Percentiles rank a stretch among this genome's conserved stretches.
These are phyloP conservation scores for Metarhizium guizhouense DNA, from an alignment of 2,329 filamentous ascomycete species.

Conservation along the genomic window DNA sequence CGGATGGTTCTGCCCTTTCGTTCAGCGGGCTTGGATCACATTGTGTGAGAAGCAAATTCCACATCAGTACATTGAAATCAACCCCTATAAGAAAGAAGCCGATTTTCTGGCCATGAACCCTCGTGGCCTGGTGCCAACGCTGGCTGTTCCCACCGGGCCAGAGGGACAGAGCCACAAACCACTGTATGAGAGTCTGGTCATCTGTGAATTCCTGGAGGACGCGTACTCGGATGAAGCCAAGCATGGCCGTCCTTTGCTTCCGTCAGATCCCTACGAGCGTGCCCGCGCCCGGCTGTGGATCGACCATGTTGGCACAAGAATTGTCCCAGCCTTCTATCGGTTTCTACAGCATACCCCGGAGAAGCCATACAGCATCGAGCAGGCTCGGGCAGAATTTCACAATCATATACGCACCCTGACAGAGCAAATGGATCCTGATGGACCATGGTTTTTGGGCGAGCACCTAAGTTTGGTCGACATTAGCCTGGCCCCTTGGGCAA, in stretches of 20 bases:
- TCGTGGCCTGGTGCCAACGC: slow-evolving; percentile 64
- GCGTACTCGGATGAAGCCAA: slow-evolving; percentile 41
- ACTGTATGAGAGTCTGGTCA: slow-evolving; percentile 63
- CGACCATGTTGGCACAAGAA: slow-evolving; percentile 57
- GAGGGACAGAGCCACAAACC: slow-evolving; percentile 36
- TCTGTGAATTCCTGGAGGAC: slow-evolving; percentile 71
- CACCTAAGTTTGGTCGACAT: slow-evolving; percentile 61
- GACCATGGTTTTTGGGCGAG: slow-evolving; percentile 58
- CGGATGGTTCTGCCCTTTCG: slow-evolving; percentile 65
- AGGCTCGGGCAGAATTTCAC: slow-evolving; percentile 50
- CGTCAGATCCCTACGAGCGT: slow-evolving; percentile 51
- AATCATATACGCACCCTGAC: slow-evolving; percentile 50
- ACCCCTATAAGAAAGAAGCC: slow-evolving; percentile 65
- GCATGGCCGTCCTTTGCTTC: slow-evolving; percentile 43
- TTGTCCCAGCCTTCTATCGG: slow-evolving; percentile 62
- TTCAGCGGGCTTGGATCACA: slow-evolving; percentile 65
- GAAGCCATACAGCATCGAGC: slow-evolving; percentile 38
- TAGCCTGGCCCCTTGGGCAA: slow-evolving; percentile 63
- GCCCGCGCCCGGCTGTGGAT: slow-evolving; percentile 65
- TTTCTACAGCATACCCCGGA: slow-evolving; percentile 45
- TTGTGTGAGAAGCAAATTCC: slow-evolving; percentile 64
- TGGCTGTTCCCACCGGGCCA: slow-evolving; percentile 36
- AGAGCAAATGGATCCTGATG: slow-evolving; percentile 45
- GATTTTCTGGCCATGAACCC: slow-evolving; percentile 65
- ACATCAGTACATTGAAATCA: slow-evolving; percentile 70